phyloP scores from a whole-genome alignment of 1,284 basidiomycete species.

The Pseudomicrostroma phylloplanum region DNA sequence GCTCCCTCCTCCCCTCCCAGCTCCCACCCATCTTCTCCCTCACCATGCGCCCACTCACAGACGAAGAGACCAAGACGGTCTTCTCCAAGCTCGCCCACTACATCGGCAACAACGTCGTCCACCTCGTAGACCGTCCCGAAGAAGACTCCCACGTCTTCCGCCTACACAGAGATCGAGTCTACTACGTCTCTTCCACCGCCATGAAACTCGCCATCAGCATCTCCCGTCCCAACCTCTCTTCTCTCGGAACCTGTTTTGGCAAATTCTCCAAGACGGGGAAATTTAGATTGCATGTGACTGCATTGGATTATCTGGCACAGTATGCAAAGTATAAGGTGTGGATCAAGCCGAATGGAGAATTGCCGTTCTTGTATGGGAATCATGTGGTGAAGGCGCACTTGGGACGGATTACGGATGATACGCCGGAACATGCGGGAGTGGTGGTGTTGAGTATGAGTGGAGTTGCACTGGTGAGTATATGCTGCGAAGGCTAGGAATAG shows the following conservation, averaged over 20 bases:
- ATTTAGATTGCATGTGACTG: conserved; percentile 93
- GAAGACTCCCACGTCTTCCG: conserved; percentile 47
- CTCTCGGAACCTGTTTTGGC: conserved; percentile 91
- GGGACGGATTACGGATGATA: conserved; percentile 98
- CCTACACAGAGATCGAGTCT: conserved; percentile 49
- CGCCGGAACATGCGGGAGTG: conserved; percentile 96
- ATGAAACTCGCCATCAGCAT: conserved; percentile 90
- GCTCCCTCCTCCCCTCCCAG: no score
- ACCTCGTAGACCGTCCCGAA: conserved; percentile 46
- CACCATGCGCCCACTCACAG: conserved; percentile 50
- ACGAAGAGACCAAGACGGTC: conserved; percentile 57
- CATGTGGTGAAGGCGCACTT: conserved; percentile 97
- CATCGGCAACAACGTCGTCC: conserved; percentile 82
- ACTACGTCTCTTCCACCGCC: conserved; percentile 52
- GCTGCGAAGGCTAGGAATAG: background rate
- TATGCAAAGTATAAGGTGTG: conserved; percentile 99
- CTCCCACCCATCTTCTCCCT: background rate
- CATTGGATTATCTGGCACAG: conserved; percentile 85
- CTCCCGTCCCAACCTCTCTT: conserved; percentile 84
- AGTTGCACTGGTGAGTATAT: conserved; percentile 67
- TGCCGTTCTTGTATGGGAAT: conserved; percentile 98
- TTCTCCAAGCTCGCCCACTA: conserved; percentile 89
- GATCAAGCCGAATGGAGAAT: conserved; percentile 99
- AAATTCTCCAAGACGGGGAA: conserved; percentile 97
- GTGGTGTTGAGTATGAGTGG: conserved; percentile 95